Evolutionary conservation across 805 yeast genomes (phyloP), one percentile per base, ranked within the genome.

Genomic region (Saturnispora ahearnii): DNA sequence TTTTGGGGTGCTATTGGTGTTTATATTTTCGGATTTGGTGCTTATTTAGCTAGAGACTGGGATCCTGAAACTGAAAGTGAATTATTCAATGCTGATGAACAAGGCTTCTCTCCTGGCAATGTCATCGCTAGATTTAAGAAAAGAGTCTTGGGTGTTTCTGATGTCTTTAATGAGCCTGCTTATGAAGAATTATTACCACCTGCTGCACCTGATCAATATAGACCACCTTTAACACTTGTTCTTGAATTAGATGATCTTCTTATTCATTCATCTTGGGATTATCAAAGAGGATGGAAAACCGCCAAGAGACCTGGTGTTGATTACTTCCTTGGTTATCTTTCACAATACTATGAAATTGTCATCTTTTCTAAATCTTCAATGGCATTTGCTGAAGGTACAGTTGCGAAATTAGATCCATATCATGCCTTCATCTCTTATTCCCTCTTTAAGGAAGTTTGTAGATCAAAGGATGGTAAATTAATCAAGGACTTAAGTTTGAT

Each of bases 251-350:
- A 93, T 60, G 99, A 93, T 62, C 71, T 93, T 53, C 76, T 93
- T 62, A 79, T 91, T 51, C 96, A 93, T 66, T 82, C 95, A 37
- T 87, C 84, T 55, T 93, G 99, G 99, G 78, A 87, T 51, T 79
- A 87, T 57, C 81, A 87, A 67, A 76, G 80, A 63, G 99, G 99
- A 49, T 93, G 99, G 99, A 83, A 93, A 71, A 91, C 97, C 13
- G 98, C 96, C 30, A 93, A 93, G 74, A 87, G 99, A 73, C 98
- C 99, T 32, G 99, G 99, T 55, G 82, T 88, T 53, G 99, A 95
- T 68, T 93, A 93, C 73, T 93, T 93, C 71, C 72, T 93, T 64
- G 96, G 95, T 29, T 93, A 93, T 69, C 73, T 93, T 59, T 86
- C 96, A 7, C 96, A 87, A 70, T 91, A 89, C 73, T 93, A 91